These are phyloP conservation scores for Crucihimalaya himalaica DNA, from an alignment of 345 rosid species.

Conservation along the genomic window DNA sequence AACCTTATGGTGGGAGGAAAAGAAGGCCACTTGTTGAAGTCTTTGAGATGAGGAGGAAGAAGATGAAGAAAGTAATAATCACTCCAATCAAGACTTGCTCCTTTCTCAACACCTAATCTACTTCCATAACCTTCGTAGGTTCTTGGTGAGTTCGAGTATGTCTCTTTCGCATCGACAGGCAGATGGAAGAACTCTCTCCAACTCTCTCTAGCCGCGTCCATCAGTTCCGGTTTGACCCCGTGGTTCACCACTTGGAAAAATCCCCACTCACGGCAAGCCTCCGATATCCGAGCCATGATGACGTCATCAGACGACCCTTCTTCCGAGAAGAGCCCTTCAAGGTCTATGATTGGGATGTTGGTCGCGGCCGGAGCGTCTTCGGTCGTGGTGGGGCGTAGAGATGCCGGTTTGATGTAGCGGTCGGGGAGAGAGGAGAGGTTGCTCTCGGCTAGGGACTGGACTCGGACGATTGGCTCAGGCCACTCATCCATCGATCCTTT, in stretches of 20 bases:
- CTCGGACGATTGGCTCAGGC: conserved; percentile 96
- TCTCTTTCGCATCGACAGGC: conserved; percentile 69
- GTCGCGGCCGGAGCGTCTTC: conserved; percentile 11
- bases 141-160: conserved; percentile 66
- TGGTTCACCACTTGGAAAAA: conserved; percentile 90
- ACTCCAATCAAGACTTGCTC: conserved; percentile 94
- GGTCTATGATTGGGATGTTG: conserved; percentile 85
- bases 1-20: conserved; percentile 69
- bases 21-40: conserved; percentile 80
- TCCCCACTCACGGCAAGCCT: conserved; percentile 86
- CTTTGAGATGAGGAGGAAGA: conserved; percentile 59
- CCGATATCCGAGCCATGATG: conserved; percentile 40
- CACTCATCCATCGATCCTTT: conserved; percentile 50
- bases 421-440: conserved; percentile 53
- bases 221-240: conserved; percentile 61
- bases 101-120: conserved; percentile 77
- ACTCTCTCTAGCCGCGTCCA: conserved; percentile 60
- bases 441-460: conserved; percentile 79
- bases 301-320: conserved; percentile 15
- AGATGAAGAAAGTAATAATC: conserved; percentile 85
- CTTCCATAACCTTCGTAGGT: conserved; percentile 97
- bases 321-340: conserved; percentile 45
- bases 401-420: conserved; percentile 66
- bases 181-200: conserved; percentile 83
- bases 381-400: conserved; percentile 32